phyloP scores from a whole-genome alignment of 257 asterid species.

The Orobanche coerulescens region DNA sequence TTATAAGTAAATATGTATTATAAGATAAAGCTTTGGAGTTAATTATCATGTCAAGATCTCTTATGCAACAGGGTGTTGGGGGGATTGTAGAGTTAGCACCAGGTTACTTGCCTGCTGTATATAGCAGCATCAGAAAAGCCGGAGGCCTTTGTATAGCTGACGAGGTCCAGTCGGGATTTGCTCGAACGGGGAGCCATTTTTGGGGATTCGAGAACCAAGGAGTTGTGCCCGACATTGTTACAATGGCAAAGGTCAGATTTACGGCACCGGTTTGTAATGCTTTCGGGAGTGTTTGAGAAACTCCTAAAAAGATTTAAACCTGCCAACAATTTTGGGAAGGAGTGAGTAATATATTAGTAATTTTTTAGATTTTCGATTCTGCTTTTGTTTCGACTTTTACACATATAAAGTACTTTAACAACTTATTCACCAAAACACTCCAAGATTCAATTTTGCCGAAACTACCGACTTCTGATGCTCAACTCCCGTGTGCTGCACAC shows the following conservation, averaged over 20 bases:
- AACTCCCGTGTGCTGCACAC: too few relatives aligned
- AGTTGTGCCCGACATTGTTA: constrained; percentile 72
- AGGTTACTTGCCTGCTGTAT: constrained; percentile 53
- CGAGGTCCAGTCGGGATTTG: constrained; percentile 70
- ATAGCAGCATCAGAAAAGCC: constrained; percentile 36
- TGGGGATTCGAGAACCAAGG: constrained; percentile 73
- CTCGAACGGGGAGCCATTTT: constrained; percentile 61
- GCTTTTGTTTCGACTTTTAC: too few relatives aligned
- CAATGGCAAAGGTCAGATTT: constrained; percentile 64
- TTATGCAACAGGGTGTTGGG: constrained; percentile 52
- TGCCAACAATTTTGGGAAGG: too few relatives aligned
- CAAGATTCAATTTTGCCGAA: too few relatives aligned
- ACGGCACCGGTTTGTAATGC: background rate
- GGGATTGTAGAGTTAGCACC: constrained; percentile 75
- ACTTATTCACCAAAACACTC: too few relatives aligned
- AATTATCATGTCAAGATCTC: background rate
- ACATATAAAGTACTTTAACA: too few relatives aligned
- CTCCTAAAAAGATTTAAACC: too few relatives aligned
- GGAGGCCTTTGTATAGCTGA: constrained; percentile 76
- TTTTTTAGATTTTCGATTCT: too few relatives aligned
- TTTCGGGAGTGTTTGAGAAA: too few relatives aligned
- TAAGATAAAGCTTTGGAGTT: background rate
- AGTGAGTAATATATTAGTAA: too few relatives aligned
- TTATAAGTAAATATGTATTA: background rate
- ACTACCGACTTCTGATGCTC: too few relatives aligned